Percentiles rank a stretch among this genome's conserved stretches.
phyloP scores from a whole-genome alignment of 2,329 filamentous ascomycete genomes.

The Claviceps africana region DNA sequence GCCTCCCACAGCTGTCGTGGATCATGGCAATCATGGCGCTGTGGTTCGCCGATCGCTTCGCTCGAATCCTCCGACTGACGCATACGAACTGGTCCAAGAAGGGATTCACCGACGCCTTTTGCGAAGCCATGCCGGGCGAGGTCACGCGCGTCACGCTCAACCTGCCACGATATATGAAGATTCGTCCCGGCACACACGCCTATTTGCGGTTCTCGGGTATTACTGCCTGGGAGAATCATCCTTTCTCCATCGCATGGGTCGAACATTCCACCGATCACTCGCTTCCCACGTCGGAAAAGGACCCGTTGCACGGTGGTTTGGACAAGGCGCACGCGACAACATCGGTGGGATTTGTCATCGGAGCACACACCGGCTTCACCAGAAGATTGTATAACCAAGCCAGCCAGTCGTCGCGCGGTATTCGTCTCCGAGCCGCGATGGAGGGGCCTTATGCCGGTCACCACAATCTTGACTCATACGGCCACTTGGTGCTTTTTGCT shows the following conservation, averaged over 20 bases:
- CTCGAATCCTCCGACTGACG: slow-evolving; percentile 47
- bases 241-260: slow-evolving; percentile 67
- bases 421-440: slow-evolving; percentile 58
- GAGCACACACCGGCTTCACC: slow-evolving; percentile 79
- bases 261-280: slow-evolving; percentile 35
- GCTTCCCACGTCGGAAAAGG: slow-evolving; percentile 27
- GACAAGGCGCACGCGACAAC: slow-evolving; percentile 30
- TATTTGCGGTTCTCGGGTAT: slow-evolving; percentile 58
- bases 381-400: slow-evolving; percentile 64
- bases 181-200: slow-evolving; percentile 58
- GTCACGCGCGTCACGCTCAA: slow-evolving; percentile 56
- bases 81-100: slow-evolving; percentile 51
- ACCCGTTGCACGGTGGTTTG: slow-evolving; percentile 23
- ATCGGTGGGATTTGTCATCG: slow-evolving; percentile 67
- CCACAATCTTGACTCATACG: slow-evolving; percentile 81
- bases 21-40: slow-evolving; percentile 60
- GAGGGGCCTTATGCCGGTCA: slow-evolving; percentile 84
- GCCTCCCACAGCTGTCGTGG: slow-evolving; percentile 59
- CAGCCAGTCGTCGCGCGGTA: slow-evolving; percentile 33
- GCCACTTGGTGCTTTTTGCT: slow-evolving; percentile 79
- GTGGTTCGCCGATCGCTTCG: slow-evolving; percentile 59
- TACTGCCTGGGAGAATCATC: slow-evolving; percentile 58
- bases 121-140: slow-evolving; percentile 57
- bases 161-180: slow-evolving; percentile 50
- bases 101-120: slow-evolving; percentile 48